These are phyloP conservation scores for Tricholoma sp. DNA, from an alignment of 768 basidiomycete species.

Conservation along the genomic window DNA sequence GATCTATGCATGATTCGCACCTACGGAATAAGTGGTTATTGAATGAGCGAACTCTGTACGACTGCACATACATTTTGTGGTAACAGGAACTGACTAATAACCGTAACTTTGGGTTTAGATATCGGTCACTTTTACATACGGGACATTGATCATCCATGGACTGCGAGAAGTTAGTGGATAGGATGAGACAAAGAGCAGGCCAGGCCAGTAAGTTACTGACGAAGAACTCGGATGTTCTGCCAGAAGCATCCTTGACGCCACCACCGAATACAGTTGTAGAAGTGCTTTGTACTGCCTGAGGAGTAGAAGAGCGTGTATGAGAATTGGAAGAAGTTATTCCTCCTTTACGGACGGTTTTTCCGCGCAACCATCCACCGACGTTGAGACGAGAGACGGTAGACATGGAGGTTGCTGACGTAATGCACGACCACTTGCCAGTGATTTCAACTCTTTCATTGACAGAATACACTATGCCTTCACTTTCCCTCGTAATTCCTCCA, in stretches of 20 bases:
- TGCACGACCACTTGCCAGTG: too few relatives aligned
- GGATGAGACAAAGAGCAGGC: background rate
- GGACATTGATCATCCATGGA: conserved; percentile 95
- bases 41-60: background rate
- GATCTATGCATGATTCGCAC: conserved; percentile 99
- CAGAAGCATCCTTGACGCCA: conserved; percentile 83
- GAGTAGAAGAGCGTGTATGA: conserved; percentile 56
- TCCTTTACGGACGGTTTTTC: conserved; percentile 71
- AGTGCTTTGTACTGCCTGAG: conserved; percentile 61
- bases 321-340: conserved; percentile 38
- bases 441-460: too few relatives aligned
- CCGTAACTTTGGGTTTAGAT: conserved; percentile 90
- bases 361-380: conserved; percentile 58
- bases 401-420: conserved; percentile 16
- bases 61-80: conserved; percentile 84
- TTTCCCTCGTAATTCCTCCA: conserved; percentile 23
- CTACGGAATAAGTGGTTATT: conserved; percentile 32
- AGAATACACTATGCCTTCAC: conserved; percentile 18
- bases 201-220: conserved; percentile 51
- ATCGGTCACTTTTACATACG: conserved; percentile 94
- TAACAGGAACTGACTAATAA: conserved; percentile 95
- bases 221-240: conserved; percentile 75
- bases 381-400: conserved; percentile 26
- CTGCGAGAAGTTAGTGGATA: conserved; percentile 28
- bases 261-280: conserved; percentile 74